These are phyloP conservation scores for Centella asiatica DNA, from an alignment of 129 eudicot species.

Conservation along the genomic window DNA sequence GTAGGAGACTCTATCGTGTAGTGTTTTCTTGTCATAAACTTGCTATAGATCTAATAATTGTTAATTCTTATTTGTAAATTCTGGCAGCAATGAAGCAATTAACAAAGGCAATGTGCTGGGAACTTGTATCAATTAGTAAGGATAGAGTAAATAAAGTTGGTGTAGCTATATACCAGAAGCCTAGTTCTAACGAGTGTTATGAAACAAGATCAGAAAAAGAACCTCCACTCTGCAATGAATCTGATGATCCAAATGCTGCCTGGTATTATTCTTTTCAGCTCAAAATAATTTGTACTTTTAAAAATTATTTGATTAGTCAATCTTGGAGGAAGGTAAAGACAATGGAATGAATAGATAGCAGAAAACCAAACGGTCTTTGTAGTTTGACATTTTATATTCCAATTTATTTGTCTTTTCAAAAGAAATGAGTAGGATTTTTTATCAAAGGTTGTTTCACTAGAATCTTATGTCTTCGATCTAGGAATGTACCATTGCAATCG, in stretches of 20 bases:
- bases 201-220: constrained; percentile 22
- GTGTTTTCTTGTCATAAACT: background rate
- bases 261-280: constrained; percentile 22
- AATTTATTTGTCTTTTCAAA: background rate
- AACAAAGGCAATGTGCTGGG: constrained; percentile 55
- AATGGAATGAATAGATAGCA: background rate
- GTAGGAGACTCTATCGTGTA: constrained; percentile 15
- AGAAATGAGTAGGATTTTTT: background rate
- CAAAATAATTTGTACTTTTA: background rate
- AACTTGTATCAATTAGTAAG: constrained; percentile 23
- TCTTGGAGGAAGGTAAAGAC: background rate
- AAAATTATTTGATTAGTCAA: background rate
- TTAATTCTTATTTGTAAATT: background rate
- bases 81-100: constrained; percentile 43
- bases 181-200: constrained; percentile 30
- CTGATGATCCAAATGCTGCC: constrained; percentile 35
- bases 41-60: background rate
- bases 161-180: constrained; percentile 29
- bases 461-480: constrained; percentile 1
- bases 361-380: background rate
- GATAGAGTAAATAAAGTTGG: constrained; percentile 36
- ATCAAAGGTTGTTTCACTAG: background rate
- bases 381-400: background rate
- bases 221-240: constrained; percentile 33
- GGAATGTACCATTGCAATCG: constrained; percentile 28